Evolutionary conservation across 495 filamentous ascomycete genomes (phyloP).

Genomic region (Aspergillus heteromorphus): DNA sequence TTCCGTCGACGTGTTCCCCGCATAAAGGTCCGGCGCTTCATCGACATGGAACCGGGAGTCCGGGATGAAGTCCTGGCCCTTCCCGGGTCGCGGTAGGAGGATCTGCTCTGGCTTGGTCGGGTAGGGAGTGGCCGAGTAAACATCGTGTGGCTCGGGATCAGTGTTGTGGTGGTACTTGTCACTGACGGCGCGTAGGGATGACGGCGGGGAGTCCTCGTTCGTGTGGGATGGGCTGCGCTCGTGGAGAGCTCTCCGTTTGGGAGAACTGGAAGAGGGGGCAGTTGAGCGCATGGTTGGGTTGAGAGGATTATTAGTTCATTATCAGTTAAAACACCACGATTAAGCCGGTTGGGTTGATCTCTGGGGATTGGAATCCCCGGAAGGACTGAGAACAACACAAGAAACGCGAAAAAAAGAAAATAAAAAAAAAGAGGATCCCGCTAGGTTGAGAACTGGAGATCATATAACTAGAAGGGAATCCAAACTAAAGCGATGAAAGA

Average conservation of each 20-base stretch:
- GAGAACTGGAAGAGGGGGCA: slow-evolving; percentile 22
- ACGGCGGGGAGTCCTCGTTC: slow-evolving; percentile 37
- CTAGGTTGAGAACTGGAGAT: slow-evolving; percentile 8
- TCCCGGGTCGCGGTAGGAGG: slow-evolving; percentile 41
- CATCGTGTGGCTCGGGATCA: slow-evolving; percentile 32
- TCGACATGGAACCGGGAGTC: slow-evolving; percentile 29
- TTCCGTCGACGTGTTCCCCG: slow-evolving; percentile 21
- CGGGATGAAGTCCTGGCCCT: slow-evolving; percentile 36
- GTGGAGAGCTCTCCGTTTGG: slow-evolving; percentile 42
- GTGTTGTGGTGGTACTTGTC: slow-evolving; percentile 28
- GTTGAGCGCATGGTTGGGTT: slow-evolving; percentile 29
- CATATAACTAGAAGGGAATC: slow-evolving; percentile 1
- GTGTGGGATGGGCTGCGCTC: slow-evolving; percentile 49
- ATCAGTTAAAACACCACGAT: slow-evolving; percentile 17
- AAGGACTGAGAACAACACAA: slow-evolving; percentile 5
- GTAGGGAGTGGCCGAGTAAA: slow-evolving; percentile 43
- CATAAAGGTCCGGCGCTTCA: slow-evolving; percentile 17
- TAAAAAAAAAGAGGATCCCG: slow-evolving; percentile 7
- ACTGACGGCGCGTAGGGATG: slow-evolving; percentile 32
- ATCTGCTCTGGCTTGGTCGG: slow-evolving; percentile 51
- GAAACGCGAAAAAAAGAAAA: slow-evolving; percentile 9
- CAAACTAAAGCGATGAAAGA: slow-evolving; percentile 7
- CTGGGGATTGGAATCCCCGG: slow-evolving; percentile 5
- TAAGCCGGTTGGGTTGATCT: not conserved
- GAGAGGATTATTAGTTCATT: slow-evolving; percentile 34